Percentiles rank a stretch among this genome's conserved stretches.
Conservation (phyloP, 176 grass and related monocot genomes). For the Eragrostis curvula region DNA sequence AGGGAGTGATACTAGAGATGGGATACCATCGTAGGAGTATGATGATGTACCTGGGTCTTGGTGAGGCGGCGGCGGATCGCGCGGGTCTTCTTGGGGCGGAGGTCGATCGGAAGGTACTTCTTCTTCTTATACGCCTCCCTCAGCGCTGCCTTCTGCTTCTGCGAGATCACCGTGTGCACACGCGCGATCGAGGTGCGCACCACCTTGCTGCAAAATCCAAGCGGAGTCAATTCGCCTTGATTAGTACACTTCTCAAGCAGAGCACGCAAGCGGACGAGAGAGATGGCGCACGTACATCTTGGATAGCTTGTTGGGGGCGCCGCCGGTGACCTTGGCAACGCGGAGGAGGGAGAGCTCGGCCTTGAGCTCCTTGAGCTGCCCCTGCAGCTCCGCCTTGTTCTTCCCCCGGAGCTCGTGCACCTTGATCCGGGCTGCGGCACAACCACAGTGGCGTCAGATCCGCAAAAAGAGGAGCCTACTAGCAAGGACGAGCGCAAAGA, state of each 20-base stretch:
- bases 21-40: neutral
- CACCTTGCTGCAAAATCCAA: constrained; percentile 58
- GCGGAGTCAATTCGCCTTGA: neutral
- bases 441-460: constrained; percentile 22
- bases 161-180: constrained; percentile 58
- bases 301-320: constrained; percentile 91
- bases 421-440: constrained; percentile 66
- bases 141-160: constrained; percentile 69
- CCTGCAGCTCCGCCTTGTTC: constrained; percentile 67
- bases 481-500: neutral
- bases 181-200: constrained; percentile 59
- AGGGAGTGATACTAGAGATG: neutral
- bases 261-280: neutral
- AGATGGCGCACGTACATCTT: constrained; percentile 57
- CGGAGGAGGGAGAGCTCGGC: constrained; percentile 45
- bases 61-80: constrained; percentile 61
- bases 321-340: constrained; percentile 58
- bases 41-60: constrained; percentile 58
- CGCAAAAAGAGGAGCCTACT: too few species aligned
- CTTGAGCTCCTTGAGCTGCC: constrained; percentile 82
- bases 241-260: neutral
- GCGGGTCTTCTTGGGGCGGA: constrained; percentile 76
- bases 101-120: constrained; percentile 49
- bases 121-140: constrained; percentile 59
- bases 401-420: constrained; percentile 89